A percentile compares a stretch with the other conserved stretches of the same genome.
These are phyloP conservation scores for Beta corolliflora DNA, from an alignment of 179 eudicot species.

Conservation along the genomic window DNA sequence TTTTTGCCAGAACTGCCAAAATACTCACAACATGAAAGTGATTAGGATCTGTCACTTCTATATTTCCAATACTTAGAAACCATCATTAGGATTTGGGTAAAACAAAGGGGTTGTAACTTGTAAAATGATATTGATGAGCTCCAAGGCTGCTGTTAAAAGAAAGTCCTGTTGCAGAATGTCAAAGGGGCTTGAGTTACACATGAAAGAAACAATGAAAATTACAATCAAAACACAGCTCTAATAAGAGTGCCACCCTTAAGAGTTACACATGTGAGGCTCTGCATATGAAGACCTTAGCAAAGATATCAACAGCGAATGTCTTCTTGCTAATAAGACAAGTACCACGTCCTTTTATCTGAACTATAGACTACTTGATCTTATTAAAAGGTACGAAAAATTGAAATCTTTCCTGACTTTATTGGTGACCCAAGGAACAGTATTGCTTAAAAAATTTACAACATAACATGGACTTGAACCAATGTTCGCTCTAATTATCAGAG, in stretches of 20 bases:
- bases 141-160: not conserved
- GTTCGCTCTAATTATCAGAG: not conserved
- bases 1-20: not conserved
- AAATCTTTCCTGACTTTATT: too few species aligned
- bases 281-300: not conserved
- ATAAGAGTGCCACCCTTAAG: not conserved
- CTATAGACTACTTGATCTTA: not conserved
- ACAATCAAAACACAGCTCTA: not conserved
- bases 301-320: not conserved
- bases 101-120: not conserved
- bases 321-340: not conserved
- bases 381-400: not conserved
- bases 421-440: too few species aligned
- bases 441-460: not conserved
- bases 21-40: not conserved
- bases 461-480: not conserved
- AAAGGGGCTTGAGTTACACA: not conserved
- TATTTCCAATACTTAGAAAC: not conserved
- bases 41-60: not conserved
- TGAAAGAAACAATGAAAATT: not conserved
- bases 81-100: not conserved
- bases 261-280: not conserved
- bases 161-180: not conserved
- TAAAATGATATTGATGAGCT: not conserved
- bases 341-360: not conserved